Base-by-base conservation (phyloP, 2,329 filamentous ascomycete genomes). In the Parastagonospora avenae region DNA sequence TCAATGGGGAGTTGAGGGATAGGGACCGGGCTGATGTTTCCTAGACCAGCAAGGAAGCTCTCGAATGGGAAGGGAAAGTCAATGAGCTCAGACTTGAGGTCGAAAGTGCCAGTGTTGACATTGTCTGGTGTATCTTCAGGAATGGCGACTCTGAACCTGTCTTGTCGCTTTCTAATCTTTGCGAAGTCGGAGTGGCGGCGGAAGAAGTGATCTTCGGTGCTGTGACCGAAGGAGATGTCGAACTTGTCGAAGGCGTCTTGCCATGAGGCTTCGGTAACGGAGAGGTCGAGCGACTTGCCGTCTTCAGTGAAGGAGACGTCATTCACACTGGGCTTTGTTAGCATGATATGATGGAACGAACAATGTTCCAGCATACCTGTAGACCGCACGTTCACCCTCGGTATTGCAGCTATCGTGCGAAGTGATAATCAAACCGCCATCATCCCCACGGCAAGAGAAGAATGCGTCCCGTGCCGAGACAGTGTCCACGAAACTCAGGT, bases 351-450 rank as follows among this genome's bases (percentile, higher is more conserved):
- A 9, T 27, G 2, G 8, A 2, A 2, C 29, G 12, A 14, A 4
- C 9, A 12, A 52, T 28, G 11, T 7, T 3, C 7, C 4, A n/a
- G 12, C 64, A 59, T 56, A 69, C 72, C 61, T 63, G 45, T 71
- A 73, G 2, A 73, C 66, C 3, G 64, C 49, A 27, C 72, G 66
- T 50, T 72, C 69, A 6, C 72, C 72, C 10, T 73, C 70, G n/a
- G 50, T 38, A 28, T 74, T 74, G 44, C 73, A 75, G 36, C 67
- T 60, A 7, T 59, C 44, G 38, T 75, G 72, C 9, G 73, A 74
- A 1, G 72, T 74, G 40, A 75, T 65, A n/a, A 74, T 55, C n/a
- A 68, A 42, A n/a, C 64, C 57, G 36, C 67, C 62, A 14, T 55
- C 37, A 11, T 62, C 46, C 14, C 59, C 53, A 33, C 57, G 50